Base-by-base conservation (phyloP, 2,329 filamentous ascomycete genomes). In the Fusarium domesticum region DNA sequence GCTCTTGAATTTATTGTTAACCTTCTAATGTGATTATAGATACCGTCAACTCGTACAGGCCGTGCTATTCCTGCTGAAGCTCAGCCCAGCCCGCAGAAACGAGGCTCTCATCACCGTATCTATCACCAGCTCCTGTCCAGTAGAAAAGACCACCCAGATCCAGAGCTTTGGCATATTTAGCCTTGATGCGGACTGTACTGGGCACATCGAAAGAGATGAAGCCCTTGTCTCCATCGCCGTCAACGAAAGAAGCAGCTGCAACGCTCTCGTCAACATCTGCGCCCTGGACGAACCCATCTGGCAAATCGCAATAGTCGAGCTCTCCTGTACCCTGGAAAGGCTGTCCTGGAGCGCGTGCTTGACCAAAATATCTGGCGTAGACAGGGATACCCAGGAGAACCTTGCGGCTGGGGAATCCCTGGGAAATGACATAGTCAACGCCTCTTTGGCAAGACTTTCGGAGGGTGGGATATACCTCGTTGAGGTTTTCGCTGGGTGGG, bases 171-270 rank as follows among this genome's bases (percentile, higher is more conserved):
- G 75, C 81, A 56, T 80, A 85, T 28, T 70, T 68, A 1, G 81
- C 83, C 64, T 87, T 87, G 56, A 76, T 71, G 42, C 68, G 62
- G 14, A 86, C 81, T 1, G 80, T 84, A 18, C 68, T 65, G 5
- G 80, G 76, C 23, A 78, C 80, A 54, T 87, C 83, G 51, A 85
- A 84, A 8, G 78, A 83, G 6, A 84, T 72, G 49, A 85, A 85
- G 0, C 81, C 69, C 39, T 68, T 68, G 16, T 57, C 65, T 4
- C 50, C 57, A 6, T 56, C 39, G 1, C 23, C 37, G 37, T 74
- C 70, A 1, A 81, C 66, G 52, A 77, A 83, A 51, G 74, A 84
- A 4, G 82, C 81, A 6, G 82, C 80, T 1, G 71, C 78, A 1
- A 71, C 62, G 7, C 69, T 53, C 33, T 72, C 65, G 47, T 86